Base-by-base conservation (phyloP, 2,329 filamentous ascomycete genomes). In the Xylariomycetidae sp. region DNA sequence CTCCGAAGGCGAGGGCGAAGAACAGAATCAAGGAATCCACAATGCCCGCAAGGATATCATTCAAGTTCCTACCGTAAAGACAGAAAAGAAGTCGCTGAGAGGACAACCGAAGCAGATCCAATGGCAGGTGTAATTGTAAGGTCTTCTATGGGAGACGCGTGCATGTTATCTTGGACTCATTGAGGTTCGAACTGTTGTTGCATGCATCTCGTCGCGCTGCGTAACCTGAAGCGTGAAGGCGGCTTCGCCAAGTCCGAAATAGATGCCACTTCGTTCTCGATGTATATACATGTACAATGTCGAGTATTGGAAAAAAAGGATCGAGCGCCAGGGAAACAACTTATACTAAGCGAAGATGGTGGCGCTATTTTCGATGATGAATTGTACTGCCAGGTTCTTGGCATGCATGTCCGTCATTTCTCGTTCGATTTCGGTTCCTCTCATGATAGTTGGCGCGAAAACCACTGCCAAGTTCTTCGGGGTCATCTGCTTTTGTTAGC, bases 401-500 rank as follows among this genome's bases (percentile, higher is more conserved):
- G 82, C 76, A 56, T 92, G 85, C 71, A 95, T 94, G 57, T 98
- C 92, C 19, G 82, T 90, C 79, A 98, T 93, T 60, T 98, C 92
- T 40, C 88, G 80, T 58, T 94, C 87, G 40, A 96, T 75, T 52
- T 82, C 90, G 54, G 80, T 73, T 36, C 93, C 88, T 48, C 90
- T 78, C 86, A 98, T 94, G 49, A 98, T 93, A 1, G 92, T 98
- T 6, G 92, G 92, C 7, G 92, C 92, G 57, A 98, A 98, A 23
- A 98, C 92, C 25, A 98, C 92, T 4, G 92, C 88, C 40, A 96
- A 66, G 56, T 98, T 98, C 63, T 93, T 85, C 36, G 90, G 85
- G 16, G 87, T 95, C 92, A 98, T 98, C 79, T 85, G 39, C 3
- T 10, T 28, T 18, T 4, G 37, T 60, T 44, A 63, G 54, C 26